A percentile compares a stretch with the other conserved stretches of the same genome.
Evolutionary conservation across 2,329 filamentous ascomycete genomes (phyloP).

Genomic region (Xenoacremonium recifei): DNA sequence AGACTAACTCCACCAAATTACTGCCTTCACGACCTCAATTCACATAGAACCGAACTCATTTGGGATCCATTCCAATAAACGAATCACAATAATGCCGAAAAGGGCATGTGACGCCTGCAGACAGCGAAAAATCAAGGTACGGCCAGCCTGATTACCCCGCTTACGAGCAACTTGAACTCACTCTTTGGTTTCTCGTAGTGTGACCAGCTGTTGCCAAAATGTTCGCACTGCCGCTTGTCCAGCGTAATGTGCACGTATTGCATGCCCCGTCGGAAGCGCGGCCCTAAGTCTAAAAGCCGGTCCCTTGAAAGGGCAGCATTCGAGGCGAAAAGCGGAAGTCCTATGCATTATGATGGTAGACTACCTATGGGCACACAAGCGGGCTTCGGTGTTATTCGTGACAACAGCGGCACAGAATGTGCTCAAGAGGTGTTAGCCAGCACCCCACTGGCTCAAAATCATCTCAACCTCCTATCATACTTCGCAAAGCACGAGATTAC

Average conservation of each 20-base stretch:
- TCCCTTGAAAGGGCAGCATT: not conserved
- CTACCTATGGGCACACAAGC: too few relatives aligned
- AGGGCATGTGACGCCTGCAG: not conserved
- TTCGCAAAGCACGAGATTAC: not conserved
- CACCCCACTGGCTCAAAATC: not conserved
- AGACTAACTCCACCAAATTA: not conserved
- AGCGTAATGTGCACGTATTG: constrained; percentile 4
- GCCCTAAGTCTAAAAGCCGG: constrained; percentile 6
- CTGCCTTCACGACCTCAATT: not conserved
- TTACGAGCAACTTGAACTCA: not conserved
- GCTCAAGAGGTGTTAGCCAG: not conserved
- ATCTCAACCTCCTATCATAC: not conserved
- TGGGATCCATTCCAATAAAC: too few relatives aligned
- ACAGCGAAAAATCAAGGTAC: not conserved
- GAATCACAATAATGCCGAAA: not conserved
- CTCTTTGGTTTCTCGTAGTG: constrained; percentile 1
- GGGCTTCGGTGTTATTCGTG: too few relatives aligned
- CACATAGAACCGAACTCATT: not conserved
- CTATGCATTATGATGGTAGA: not conserved
- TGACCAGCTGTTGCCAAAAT: constrained; percentile 4
- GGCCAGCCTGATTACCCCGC: not conserved
- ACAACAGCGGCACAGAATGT: too few relatives aligned
- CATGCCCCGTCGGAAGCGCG: constrained; percentile 5
- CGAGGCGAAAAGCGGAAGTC: not conserved
- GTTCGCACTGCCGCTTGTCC: constrained; percentile 6